These are phyloP conservation scores for Colletotrichum falcatum DNA, from an alignment of 2,329 filamentous ascomycete species.

Conservation along the genomic window DNA sequence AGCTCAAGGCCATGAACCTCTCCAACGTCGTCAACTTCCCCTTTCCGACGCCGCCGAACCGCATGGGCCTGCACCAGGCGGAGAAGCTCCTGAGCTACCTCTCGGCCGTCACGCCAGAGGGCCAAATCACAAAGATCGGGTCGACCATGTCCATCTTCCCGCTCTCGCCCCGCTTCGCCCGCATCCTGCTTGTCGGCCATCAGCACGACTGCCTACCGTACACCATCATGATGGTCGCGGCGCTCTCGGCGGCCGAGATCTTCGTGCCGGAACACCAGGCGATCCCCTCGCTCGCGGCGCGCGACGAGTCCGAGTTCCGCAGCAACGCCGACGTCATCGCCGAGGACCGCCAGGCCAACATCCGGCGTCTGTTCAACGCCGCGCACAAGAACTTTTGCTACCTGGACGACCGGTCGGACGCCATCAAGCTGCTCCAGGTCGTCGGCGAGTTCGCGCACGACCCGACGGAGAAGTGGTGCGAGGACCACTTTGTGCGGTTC, in stretches of 20 bases:
- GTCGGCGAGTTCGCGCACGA: slow-evolving; percentile 88
- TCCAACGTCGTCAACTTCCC: slow-evolving; percentile 94
- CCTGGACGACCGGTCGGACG: slow-evolving; percentile 86
- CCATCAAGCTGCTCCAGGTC: slow-evolving; percentile 89
- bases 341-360: slow-evolving; percentile 75
- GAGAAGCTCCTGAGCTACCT: slow-evolving; percentile 90
- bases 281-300: slow-evolving; percentile 67
- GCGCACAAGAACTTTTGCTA: slow-evolving; percentile 84
- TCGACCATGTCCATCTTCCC: slow-evolving; percentile 89
- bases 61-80: slow-evolving; percentile 80
- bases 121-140: slow-evolving; percentile 83
- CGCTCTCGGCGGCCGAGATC: slow-evolving; percentile 87
- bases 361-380: slow-evolving; percentile 71
- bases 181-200: slow-evolving; percentile 91
- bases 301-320: slow-evolving; percentile 62
- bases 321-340: slow-evolving; percentile 77
- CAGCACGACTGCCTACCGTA: slow-evolving; percentile 85
- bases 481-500: slow-evolving; percentile 83
- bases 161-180: slow-evolving; percentile 88
- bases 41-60: slow-evolving; percentile 90
- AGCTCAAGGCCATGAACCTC: slow-evolving; percentile 94
- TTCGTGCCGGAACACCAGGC: slow-evolving; percentile 87
- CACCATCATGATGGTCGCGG: slow-evolving; percentile 88
- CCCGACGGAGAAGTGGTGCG: slow-evolving; percentile 79
- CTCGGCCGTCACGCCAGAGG: slow-evolving; percentile 78